Evolutionary conservation across 352 stramenopile species (phyloP).

Genomic region (Aphanomyces astaci): DNA sequence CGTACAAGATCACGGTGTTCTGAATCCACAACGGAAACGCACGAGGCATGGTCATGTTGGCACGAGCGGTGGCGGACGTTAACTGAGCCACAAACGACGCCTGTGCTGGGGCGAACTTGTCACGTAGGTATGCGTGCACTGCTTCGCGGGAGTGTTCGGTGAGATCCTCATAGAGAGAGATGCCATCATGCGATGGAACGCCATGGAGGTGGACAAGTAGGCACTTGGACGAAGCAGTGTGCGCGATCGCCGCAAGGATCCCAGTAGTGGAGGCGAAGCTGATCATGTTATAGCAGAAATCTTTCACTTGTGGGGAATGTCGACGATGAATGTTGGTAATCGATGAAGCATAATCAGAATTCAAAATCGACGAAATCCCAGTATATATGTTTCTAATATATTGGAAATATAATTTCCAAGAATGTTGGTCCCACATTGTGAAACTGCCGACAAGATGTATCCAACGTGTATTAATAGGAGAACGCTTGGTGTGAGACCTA

Average conservation of each 20-base stretch:
- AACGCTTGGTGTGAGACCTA: no score
- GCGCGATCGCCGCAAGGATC: no score
- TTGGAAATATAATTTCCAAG: no score
- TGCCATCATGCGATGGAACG: not conserved
- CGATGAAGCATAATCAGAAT: no score
- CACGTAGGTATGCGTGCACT: not conserved
- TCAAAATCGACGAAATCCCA: no score
- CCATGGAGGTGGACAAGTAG: constrained; percentile 8
- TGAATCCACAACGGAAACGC: constrained; percentile 41
- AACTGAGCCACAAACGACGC: not conserved
- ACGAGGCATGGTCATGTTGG: not conserved
- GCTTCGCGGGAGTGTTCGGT: not conserved
- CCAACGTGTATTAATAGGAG: no score
- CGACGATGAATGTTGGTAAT: no score
- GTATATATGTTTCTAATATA: no score
- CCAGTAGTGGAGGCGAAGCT: no score
- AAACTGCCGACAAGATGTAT: no score
- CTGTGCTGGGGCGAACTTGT: not conserved
- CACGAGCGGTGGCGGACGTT: not conserved
- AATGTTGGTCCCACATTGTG: no score
- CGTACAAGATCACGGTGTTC: constrained; percentile 43
- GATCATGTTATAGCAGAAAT: not conserved
- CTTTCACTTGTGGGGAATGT: no score
- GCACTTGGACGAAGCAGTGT: not conserved
- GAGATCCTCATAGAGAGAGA: not conserved